phyloP scores from a whole-genome alignment of 495 filamentous ascomycete species.

The Pyrenopolyporus hunteri region DNA sequence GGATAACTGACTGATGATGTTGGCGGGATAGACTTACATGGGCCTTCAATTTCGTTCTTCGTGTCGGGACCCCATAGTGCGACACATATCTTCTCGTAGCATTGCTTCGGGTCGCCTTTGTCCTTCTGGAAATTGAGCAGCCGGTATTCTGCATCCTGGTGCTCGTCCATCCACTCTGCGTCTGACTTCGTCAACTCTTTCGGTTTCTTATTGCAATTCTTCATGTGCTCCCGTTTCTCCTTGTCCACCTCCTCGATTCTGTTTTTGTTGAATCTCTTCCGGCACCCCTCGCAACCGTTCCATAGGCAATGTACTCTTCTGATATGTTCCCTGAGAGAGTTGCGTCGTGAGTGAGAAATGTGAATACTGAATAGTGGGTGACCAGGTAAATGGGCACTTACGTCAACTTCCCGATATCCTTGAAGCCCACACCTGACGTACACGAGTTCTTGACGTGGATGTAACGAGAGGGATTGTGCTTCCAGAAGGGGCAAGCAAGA shows the following conservation, averaged over 20 bases:
- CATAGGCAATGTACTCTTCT: constrained; percentile 26
- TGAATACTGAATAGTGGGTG: neutral
- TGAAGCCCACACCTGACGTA: constrained; percentile 26
- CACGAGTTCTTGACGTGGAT: constrained; percentile 23
- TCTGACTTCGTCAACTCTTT: constrained; percentile 3
- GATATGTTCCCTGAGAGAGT: constrained; percentile 22
- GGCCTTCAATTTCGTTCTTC: constrained; percentile 12
- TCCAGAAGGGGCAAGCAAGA: constrained; percentile 33
- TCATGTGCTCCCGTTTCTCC: constrained; percentile 20
- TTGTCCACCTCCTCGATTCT: constrained; percentile 8
- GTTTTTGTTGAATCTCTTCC: constrained; percentile 18
- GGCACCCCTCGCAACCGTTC: constrained; percentile 25
- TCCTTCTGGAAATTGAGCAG: constrained; percentile 28
- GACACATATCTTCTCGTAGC: constrained; percentile 26
- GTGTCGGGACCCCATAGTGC: constrained; percentile 14
- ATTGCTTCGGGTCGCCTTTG: constrained; percentile 7
- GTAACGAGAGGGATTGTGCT: constrained; percentile 25
- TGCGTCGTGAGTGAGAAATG: neutral
- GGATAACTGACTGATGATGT: no score
- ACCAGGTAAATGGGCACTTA: constrained; percentile 13
- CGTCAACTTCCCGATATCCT: constrained; percentile 30
- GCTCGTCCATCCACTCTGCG: constrained; percentile 25
- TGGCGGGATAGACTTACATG: constrained; percentile 9
- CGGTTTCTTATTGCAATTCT: neutral
- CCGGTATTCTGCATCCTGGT: constrained; percentile 18